phyloP scores from a whole-genome alignment of 2,329 filamentous ascomycete species.

The Aureobasidium sp. region DNA sequence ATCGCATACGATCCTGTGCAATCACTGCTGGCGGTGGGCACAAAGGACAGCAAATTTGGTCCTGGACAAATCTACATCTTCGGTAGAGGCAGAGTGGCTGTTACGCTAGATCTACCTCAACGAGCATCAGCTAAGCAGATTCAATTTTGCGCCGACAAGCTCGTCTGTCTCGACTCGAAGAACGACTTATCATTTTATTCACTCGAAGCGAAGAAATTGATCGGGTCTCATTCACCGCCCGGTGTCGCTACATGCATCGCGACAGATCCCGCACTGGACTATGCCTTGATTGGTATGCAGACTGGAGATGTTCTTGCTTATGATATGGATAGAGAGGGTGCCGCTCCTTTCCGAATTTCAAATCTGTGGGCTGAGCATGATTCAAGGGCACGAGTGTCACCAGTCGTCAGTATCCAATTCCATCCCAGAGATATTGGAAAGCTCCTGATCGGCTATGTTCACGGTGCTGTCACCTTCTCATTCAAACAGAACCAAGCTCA shows the following conservation, averaged over 20 bases:
- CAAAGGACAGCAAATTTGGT: slow-evolving; percentile 78
- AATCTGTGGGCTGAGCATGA: slow-evolving; percentile 79
- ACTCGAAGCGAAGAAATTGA: slow-evolving; percentile 59
- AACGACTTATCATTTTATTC: slow-evolving; percentile 84
- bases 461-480: slow-evolving; percentile 83
- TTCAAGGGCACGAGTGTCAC: slow-evolving; percentile 56
- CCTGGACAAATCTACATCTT: slow-evolving; percentile 84
- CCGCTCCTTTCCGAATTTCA: slow-evolving; percentile 73
- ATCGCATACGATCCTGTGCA: slow-evolving; percentile 91
- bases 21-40: slow-evolving; percentile 86
- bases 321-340: slow-evolving; percentile 73
- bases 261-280: slow-evolving; percentile 87
- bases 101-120: slow-evolving; percentile 63
- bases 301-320: slow-evolving; percentile 79
- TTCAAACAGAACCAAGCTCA: slow-evolving; percentile 82
- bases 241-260: slow-evolving; percentile 67
- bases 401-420: slow-evolving; percentile 70
- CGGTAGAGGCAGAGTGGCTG: slow-evolving; percentile 73
- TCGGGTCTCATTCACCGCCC: slow-evolving; percentile 67
- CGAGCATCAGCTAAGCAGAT: slow-evolving; percentile 68
- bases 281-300: slow-evolving; percentile 68
- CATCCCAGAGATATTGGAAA: slow-evolving; percentile 91
- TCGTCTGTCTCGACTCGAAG: slow-evolving; percentile 76
- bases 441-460: slow-evolving; percentile 80
- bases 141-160: slow-evolving; percentile 78